Conservation (phyloP, 139 green algal genomes). For the Chlorella ohadii region DNA sequence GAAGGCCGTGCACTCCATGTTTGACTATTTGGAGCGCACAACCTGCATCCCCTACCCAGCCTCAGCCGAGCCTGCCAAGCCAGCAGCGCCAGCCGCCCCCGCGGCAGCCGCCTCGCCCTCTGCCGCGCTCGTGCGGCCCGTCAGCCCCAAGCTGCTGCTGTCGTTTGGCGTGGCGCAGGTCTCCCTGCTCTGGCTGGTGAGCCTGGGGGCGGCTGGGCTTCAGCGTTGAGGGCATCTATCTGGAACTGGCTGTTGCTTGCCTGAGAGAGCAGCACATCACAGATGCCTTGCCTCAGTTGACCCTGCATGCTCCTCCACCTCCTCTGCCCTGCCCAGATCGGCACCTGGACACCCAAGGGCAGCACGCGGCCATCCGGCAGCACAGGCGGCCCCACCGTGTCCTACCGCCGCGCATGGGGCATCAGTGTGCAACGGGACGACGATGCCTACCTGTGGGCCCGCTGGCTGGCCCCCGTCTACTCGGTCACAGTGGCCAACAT, state of each 20-base stretch:
- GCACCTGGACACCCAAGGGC: slow-evolving; percentile 49
- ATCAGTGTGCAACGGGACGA: slow-evolving; percentile 39
- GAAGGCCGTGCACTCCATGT: slow-evolving; percentile 5
- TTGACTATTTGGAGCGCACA: slow-evolving; percentile 9
- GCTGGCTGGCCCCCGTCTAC: slow-evolving; percentile 58
- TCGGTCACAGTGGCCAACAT: slow-evolving; percentile 49
- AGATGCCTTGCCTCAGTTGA: no score
- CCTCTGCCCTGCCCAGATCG: no score
- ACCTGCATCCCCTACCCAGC: background rate
- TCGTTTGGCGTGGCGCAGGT: slow-evolving; percentile 22
- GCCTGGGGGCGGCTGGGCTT: background rate
- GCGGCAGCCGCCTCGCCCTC: background rate
- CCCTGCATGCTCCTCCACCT: no score
- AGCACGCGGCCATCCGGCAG: background rate
- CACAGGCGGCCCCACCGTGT: background rate
- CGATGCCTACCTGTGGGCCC: slow-evolving; percentile 52
- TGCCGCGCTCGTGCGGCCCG: background rate
- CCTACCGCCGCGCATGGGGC: slow-evolving; percentile 45
- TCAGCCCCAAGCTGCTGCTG: slow-evolving; percentile 32
- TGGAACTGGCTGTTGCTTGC: no score
- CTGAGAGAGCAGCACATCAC: no score
- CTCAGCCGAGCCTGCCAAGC: background rate
- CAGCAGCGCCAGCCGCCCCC: background rate
- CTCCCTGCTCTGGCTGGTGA: slow-evolving; percentile 39
- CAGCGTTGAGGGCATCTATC: no score